Conservation (phyloP, 805 yeast species). For the Blastobotrys americana region DNA sequence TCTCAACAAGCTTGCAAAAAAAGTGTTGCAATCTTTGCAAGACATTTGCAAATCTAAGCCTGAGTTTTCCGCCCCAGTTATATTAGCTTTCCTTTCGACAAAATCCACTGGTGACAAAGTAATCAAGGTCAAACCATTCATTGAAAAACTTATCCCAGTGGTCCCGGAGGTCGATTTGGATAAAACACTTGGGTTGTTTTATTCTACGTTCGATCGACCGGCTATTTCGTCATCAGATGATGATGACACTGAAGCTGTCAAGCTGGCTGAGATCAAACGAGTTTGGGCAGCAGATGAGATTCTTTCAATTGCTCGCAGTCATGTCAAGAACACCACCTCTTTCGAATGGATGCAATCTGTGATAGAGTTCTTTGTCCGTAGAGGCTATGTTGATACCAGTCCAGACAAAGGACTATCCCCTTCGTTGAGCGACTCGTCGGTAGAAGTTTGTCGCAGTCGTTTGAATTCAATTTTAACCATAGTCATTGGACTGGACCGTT, state of each 20-base stretch:
- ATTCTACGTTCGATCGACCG: slow-evolving; percentile 11
- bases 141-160: slow-evolving; percentile 38
- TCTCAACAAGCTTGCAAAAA: slow-evolving; percentile 59
- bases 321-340: slow-evolving; percentile 28
- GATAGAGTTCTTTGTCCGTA: slow-evolving; percentile 34
- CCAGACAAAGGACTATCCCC: not conserved
- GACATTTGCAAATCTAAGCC: slow-evolving; percentile 35
- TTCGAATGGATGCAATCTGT: slow-evolving; percentile 32
- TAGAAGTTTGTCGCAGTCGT: slow-evolving; percentile 34
- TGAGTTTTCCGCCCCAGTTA: slow-evolving; percentile 28
- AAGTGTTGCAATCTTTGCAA: slow-evolving; percentile 36
- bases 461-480: slow-evolving; percentile 62
- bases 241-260: slow-evolving; percentile 15
- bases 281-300: slow-evolving; percentile 58
- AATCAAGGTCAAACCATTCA: slow-evolving; percentile 59
- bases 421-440: slow-evolving; percentile 18
- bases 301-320: slow-evolving; percentile 39
- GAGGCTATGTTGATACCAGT: slow-evolving; percentile 35
- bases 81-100: slow-evolving; percentile 35
- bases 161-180: slow-evolving; percentile 9
- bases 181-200: slow-evolving; percentile 22
- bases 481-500: slow-evolving; percentile 39
- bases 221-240: slow-evolving; percentile 7
- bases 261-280: slow-evolving; percentile 30
- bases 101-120: slow-evolving; percentile 54